Base-by-base conservation (phyloP, 805 yeast species). In the Wilhelminamyces savonicus region DNA sequence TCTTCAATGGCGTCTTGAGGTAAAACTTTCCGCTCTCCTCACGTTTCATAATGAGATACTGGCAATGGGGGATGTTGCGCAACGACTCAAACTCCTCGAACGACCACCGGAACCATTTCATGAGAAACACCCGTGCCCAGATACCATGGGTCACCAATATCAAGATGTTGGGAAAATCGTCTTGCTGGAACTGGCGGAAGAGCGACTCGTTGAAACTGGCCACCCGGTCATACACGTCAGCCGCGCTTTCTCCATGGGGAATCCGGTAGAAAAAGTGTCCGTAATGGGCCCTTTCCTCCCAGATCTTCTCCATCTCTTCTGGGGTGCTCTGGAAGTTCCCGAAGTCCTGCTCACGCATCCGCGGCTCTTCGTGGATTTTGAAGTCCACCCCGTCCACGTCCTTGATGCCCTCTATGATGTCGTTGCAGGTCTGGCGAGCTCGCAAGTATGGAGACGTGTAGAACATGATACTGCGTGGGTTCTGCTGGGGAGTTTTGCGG, bases 91-190 rank as follows among this genome's bases (percentile, higher is more conserved):
- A 88, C 49, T 79, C 77, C 51, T 87, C 96, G 48, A 82, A 90
- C 2, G 82, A 71, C 96, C 97, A 88, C 34, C 95, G 65, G 52
- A 77, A 88, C 96, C 96, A 88, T 46, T 87, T 83, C 87, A 87
- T 86, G 24, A 88, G 55, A 45, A 88, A 88, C 7, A 88, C 97
- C 23, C 97, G 65, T 4, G 94, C 82, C 90, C 94, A 86, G 11
- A 88, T 84, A 7, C 97, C 97, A 52, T 88, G 97, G 4, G 95
- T 82, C 23, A 88, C 95, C 24, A 88, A 59, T 3, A 88, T 86
- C 23, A 86, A 67, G 13, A 87, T 81, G 35, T 75, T 74, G n/a
- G 96, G 87, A 49, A 84, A 83, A 43, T 74, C 68, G 12, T 71
- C 78, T 26, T 63, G 52, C 36, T 74, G 74, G 48, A 88, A 87